phyloP scores from a whole-genome alignment of 768 basidiomycete species.

The Mycena alexandri region DNA sequence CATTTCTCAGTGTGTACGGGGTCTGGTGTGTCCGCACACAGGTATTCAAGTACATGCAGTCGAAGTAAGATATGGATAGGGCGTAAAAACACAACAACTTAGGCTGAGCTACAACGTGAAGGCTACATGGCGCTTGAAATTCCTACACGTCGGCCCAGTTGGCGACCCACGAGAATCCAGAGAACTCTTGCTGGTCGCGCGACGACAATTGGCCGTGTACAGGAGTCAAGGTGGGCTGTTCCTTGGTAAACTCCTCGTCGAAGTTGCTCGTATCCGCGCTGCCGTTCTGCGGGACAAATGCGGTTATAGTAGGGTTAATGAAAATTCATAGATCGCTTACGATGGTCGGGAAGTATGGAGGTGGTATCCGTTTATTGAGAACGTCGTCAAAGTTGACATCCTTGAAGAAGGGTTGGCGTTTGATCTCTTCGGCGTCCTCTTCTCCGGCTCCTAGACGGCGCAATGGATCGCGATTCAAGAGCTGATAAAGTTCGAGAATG shows the following conservation, averaged over 20 bases:
- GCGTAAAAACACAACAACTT: conserved; percentile 33
- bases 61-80: conserved; percentile 31
- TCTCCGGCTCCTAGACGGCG: conserved; percentile 93
- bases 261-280: conserved; percentile 93
- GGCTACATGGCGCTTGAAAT: conserved; percentile 25
- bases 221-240: conserved; percentile 97
- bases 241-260: conserved; percentile 96
- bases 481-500: conserved; percentile 56
- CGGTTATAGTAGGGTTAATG: conserved; percentile 32
- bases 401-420: conserved; percentile 98
- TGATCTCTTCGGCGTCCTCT: conserved; percentile 96
- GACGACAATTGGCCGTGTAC: conserved; percentile 94
- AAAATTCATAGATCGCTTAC: conserved; percentile 60
- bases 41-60: conserved; percentile 55
- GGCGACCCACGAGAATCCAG: conserved; percentile 96
- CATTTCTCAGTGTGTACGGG: conserved; percentile 23
- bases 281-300: conserved; percentile 67
- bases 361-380: conserved; percentile 95
- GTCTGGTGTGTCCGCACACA: conserved; percentile 32
- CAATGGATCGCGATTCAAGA: conserved; percentile 91
- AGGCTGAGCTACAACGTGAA: conserved; percentile 28
- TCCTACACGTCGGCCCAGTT: conserved; percentile 66
- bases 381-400: conserved; percentile 98
- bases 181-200: conserved; percentile 95
- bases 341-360: conserved; percentile 97